Evolutionary conservation across 176 grass and related monocot species (phyloP).

Genomic region (Oryza nivara): DNA sequence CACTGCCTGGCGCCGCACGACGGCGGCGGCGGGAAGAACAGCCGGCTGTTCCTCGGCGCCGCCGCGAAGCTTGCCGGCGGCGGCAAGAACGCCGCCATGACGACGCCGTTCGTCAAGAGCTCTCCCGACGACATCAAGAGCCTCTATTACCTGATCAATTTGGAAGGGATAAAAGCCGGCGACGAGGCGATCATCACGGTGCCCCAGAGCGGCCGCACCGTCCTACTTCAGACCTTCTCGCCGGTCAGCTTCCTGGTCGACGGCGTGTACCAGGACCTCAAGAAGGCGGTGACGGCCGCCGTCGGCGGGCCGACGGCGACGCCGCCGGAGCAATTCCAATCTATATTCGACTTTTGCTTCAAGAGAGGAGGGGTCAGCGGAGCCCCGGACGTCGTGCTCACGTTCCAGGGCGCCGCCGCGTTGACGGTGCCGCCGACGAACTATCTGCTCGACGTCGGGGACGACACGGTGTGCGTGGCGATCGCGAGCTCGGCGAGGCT

Average conservation of each 20-base stretch:
- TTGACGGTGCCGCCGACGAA: background rate
- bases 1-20: background rate
- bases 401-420: background rate
- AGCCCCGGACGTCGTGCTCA: background rate
- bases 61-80: background rate
- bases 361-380: background rate
- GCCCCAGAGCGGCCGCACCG: background rate
- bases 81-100: background rate
- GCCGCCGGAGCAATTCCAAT: background rate
- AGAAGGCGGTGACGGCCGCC: background rate
- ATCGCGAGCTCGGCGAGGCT: no score
- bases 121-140: background rate
- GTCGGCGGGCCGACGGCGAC: background rate
- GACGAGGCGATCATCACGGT: background rate
- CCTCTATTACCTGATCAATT: background rate
- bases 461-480: background rate
- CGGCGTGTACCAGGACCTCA: background rate
- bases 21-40: background rate
- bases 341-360: background rate
- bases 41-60: background rate
- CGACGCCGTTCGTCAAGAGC: background rate
- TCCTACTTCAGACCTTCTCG: background rate
- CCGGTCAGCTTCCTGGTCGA: background rate
- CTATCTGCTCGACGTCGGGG: background rate
- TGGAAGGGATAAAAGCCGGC: background rate